Evolutionary conservation across 106 monocot genomes (phyloP), one percentile per base, ranked within the genome.

Genomic region (Dactylorhiza incarnata): DNA sequence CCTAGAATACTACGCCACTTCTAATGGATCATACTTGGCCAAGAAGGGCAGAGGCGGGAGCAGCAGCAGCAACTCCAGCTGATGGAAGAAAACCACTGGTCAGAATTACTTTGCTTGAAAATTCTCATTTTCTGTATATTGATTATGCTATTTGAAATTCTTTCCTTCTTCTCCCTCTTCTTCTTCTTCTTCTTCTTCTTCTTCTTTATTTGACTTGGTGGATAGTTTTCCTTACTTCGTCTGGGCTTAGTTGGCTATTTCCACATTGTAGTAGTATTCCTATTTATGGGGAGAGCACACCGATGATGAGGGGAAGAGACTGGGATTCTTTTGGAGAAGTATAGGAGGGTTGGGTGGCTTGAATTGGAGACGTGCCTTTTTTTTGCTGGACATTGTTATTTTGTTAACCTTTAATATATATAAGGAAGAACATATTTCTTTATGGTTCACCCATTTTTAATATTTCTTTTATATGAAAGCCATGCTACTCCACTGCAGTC

Each of bases 41-140:
- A 62, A 73, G 45, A 79, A 79, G 29, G 54, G 44, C 4, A 73
- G 43, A 4, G 48, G 73, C 8, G 16, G 77, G 52, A 44, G 37
- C 24, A 68, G 56, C 45, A 61, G 78, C 62, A 56, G 56, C 6
- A 56, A 6, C 56, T 77, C 53, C 44, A 77, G 77, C 69, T 79
- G 48, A 49, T 62, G 26, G 73, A 14, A 45, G 43, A 53, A 52
- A 26, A 23, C 14, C 26, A 22, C 15, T 13, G 72, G 78, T 78
- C 59, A 78, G 71, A 59, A 72, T 68, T 72, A 12, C 45, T 66
- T 66, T 29, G 66, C 66, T 58, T 9, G 12, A 37, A 16, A 70
- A 6, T 19, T 70, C 0, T 45, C 45, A 11, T 44, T 13, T 29
- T 70, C 45, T 70, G 22, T 16, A 46, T 7, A 45, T 70, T n/a